Percentiles rank a stretch among this genome's conserved stretches.
Evolutionary conservation across 1,139 yeast genomes (phyloP).

Genomic region (Pichiaceae sp.): DNA sequence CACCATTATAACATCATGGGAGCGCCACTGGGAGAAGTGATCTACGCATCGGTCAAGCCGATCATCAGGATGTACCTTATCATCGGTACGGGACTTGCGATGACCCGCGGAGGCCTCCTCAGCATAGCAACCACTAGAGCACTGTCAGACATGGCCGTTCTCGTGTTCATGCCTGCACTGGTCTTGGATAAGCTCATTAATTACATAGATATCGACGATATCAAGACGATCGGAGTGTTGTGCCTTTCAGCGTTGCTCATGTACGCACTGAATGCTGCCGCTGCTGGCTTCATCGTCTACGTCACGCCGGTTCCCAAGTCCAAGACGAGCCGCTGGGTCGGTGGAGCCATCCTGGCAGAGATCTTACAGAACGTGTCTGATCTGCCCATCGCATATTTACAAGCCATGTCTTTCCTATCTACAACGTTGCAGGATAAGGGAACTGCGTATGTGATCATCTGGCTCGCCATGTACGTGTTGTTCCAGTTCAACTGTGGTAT

Average conservation of each 20-base stretch:
- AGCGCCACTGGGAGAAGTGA: constrained; percentile 34
- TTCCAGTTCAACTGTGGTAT: constrained; percentile 74
- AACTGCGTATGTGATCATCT: constrained; percentile 80
- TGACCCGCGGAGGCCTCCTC: constrained; percentile 41
- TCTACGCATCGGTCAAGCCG: constrained; percentile 51
- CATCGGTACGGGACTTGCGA: constrained; percentile 39
- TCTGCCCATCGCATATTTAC: constrained; percentile 54
- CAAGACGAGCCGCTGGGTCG: constrained; percentile 36
- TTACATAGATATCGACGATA: constrained; percentile 43
- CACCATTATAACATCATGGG: constrained; percentile 1
- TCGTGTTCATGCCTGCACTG: constrained; percentile 50
- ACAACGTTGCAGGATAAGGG: constrained; percentile 62
- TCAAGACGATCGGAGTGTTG: constrained; percentile 47
- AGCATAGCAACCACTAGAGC: constrained; percentile 53
- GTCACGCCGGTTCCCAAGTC: constrained; percentile 36
- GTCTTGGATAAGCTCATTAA: constrained; percentile 42
- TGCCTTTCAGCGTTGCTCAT: constrained; percentile 41
- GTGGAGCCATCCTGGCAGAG: constrained; percentile 50
- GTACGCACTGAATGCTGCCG: constrained; percentile 30
- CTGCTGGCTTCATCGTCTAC: constrained; percentile 25
- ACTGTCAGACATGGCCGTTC: constrained; percentile 43
- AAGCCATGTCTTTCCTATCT: constrained; percentile 55
- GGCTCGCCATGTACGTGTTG: constrained; percentile 65
- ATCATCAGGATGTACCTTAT: constrained; percentile 52
- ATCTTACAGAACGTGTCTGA: constrained; percentile 55